A percentile compares a stretch with the other conserved stretches of the same genome.
Conservation (phyloP, 352 stramenopile species). For the Phytophthora podocarpi region DNA sequence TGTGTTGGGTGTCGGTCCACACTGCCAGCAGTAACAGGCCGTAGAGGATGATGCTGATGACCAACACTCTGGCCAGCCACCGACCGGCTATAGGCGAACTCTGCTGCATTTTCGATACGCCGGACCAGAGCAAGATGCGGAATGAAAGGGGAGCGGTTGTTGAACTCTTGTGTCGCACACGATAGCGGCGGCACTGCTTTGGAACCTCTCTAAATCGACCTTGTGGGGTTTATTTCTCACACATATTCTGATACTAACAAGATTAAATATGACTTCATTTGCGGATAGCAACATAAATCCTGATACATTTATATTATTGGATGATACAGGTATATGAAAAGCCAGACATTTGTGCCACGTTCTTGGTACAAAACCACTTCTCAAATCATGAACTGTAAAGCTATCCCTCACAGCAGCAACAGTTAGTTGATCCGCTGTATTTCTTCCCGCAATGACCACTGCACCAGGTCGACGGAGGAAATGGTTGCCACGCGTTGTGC, state of each 20-base stretch:
- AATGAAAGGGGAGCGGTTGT: too few species aligned
- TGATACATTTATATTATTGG: too few species aligned
- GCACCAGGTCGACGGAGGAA: not conserved
- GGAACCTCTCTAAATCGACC: too few species aligned
- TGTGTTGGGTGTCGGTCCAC: constrained; percentile 1
- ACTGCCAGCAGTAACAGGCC: constrained; percentile 11
- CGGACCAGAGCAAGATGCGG: constrained; percentile 3
- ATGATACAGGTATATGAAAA: too few species aligned
- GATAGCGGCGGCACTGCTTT: too few species aligned
- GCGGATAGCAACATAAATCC: too few species aligned
- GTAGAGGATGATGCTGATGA: constrained; percentile 22
- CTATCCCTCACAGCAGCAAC: not conserved
- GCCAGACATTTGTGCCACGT: too few species aligned
- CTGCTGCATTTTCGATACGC: constrained; percentile 18
- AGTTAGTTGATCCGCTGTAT: not conserved
- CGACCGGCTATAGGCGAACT: constrained; percentile 15
- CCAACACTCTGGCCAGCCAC: constrained; percentile 17
- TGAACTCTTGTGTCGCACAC: too few species aligned
- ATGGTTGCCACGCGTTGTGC: not conserved
- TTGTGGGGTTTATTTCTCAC: too few species aligned
- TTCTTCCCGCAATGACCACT: not conserved
- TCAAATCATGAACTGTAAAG: not conserved
- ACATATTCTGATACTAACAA: too few species aligned
- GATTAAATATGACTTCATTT: too few species aligned
- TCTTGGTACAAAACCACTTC: too few species aligned